These are phyloP conservation scores for Trichoderma hamatum DNA, from an alignment of 2,329 filamentous ascomycete species.

Conservation along the genomic window DNA sequence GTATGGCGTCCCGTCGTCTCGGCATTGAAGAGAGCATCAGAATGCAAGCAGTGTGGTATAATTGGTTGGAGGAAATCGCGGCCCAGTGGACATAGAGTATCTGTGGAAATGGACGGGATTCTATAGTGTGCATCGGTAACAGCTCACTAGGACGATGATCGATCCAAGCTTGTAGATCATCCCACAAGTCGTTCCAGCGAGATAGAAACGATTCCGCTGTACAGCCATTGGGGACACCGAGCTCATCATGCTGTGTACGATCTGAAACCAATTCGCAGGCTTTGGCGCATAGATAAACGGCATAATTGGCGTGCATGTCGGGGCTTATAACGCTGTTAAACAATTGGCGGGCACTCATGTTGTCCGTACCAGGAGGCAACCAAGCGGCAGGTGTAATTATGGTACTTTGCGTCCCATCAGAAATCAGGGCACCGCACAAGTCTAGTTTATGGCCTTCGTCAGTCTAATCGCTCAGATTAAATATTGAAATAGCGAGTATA, in stretches of 20 bases:
- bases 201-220: slow-evolving; percentile 44
- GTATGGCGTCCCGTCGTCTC: slow-evolving; percentile 27
- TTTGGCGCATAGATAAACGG: slow-evolving; percentile 59
- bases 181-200: slow-evolving; percentile 54
- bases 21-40: slow-evolving; percentile 49
- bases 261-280: slow-evolving; percentile 55
- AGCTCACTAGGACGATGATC: slow-evolving; percentile 51
- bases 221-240: slow-evolving; percentile 51
- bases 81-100: slow-evolving; percentile 57
- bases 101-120: slow-evolving; percentile 51
- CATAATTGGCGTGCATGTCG: slow-evolving; percentile 63
- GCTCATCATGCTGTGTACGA: slow-evolving; percentile 52
- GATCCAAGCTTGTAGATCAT: slow-evolving; percentile 54
- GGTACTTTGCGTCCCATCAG: slow-evolving; percentile 13
- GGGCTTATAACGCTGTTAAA: slow-evolving; percentile 32
- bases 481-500: background rate
- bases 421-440: slow-evolving; percentile 11
- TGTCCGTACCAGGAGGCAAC: slow-evolving; percentile 1
- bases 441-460: background rate
- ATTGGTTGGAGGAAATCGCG: slow-evolving; percentile 59
- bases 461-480: background rate
- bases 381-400: slow-evolving; percentile 6
- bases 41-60: slow-evolving; percentile 60
- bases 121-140: slow-evolving; percentile 48
- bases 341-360: background rate